These are phyloP conservation scores for Cyphellophora europaea DNA, from an alignment of 2,329 filamentous ascomycete genomes.

Conservation along the genomic window DNA sequence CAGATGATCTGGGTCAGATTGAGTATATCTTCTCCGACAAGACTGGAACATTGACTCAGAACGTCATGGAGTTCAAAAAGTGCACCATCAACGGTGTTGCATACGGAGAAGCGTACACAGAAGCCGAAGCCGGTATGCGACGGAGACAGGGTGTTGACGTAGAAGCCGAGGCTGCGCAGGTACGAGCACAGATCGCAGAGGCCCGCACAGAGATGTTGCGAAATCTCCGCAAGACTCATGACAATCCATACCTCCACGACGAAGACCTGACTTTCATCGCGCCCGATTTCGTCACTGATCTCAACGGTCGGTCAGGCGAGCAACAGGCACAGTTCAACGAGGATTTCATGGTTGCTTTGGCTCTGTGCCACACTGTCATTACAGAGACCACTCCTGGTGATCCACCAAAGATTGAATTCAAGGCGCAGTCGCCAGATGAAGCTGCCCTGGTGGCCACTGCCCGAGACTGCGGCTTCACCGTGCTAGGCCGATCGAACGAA, in stretches of 20 bases:
- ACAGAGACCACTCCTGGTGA: constrained; percentile 85
- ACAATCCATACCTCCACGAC: constrained; percentile 86
- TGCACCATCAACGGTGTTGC: constrained; percentile 91
- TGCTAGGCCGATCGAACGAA: constrained; percentile 69
- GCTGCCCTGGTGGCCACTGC: constrained; percentile 89
- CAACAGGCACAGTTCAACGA: constrained; percentile 72
- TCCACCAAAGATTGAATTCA: constrained; percentile 83
- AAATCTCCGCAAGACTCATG: constrained; percentile 64
- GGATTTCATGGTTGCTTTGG: constrained; percentile 87
- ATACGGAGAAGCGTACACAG: constrained; percentile 95
- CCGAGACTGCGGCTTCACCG: constrained; percentile 88
- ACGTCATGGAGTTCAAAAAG: constrained; percentile 99
- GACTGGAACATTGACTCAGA: constrained; percentile 81
- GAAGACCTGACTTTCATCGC: constrained; percentile 88
- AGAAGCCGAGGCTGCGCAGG: constrained; percentile 65
- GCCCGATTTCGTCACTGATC: constrained; percentile 76
- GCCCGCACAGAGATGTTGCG: constrained; percentile 66
- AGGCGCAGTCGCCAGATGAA: constrained; percentile 94
- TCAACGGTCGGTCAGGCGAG: constrained; percentile 65
- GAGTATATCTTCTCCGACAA: constrained; percentile 99
- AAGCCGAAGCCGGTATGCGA: constrained; percentile 93
- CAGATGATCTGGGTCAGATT: constrained; percentile 93
- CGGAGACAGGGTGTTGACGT: constrained; percentile 81
- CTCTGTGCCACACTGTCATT: constrained; percentile 95
- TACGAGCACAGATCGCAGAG: constrained; percentile 66